Evolutionary conservation across 176 grass and related monocot genomes (phyloP).

Genomic region (Oropetium thomaeum): DNA sequence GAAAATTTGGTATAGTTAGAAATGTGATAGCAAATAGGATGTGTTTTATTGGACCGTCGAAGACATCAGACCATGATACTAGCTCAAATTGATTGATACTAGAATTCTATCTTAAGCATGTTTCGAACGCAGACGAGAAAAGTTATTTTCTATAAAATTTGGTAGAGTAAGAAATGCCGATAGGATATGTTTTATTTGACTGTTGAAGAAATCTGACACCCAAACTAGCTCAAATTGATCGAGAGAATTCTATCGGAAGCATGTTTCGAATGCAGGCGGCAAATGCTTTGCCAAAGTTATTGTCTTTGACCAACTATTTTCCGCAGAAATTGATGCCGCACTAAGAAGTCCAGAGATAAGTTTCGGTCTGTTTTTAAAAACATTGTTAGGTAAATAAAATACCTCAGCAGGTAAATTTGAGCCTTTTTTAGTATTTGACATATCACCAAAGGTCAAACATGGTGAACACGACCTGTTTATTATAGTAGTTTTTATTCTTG

Average conservation of each 20-base stretch:
- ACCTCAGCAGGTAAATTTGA: not conserved
- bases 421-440: too few species aligned
- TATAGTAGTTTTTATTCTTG: too few species aligned
- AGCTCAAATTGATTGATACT: too few species aligned
- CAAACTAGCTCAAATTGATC: not conserved
- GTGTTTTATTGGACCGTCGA: too few species aligned
- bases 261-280: not conserved
- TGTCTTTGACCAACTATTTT: not conserved
- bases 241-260: not conserved
- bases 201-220: accelerated
- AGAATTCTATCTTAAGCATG: not conserved
- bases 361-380: not conserved
- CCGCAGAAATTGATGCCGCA: not conserved
- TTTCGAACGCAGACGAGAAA: not conserved
- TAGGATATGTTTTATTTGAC: not conserved
- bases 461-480: too few species aligned
- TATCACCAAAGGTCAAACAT: too few species aligned
- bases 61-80: accelerated
- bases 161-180: not conserved
- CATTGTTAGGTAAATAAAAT: not conserved
- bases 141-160: not conserved
- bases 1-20: not conserved
- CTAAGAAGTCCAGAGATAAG: not conserved
- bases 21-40: not conserved
- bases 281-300: not conserved